A percentile compares a stretch with the other conserved stretches of the same genome.
phyloP scores from a whole-genome alignment of 805 yeast genomes.

The Candida takata region DNA sequence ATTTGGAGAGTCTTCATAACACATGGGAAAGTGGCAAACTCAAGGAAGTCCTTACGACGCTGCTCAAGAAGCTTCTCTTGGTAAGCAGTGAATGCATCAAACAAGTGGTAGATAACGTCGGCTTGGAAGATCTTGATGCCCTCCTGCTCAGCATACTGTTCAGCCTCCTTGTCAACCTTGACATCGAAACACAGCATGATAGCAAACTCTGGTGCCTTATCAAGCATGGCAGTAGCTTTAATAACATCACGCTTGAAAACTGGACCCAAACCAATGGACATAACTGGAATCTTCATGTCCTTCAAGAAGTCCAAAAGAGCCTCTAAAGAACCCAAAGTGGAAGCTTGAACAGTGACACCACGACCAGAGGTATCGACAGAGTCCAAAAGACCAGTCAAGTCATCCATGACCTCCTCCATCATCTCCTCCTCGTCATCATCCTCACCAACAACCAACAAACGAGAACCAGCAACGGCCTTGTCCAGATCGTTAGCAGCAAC shows the following conservation, averaged over 20 bases:
- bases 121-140: slow-evolving; percentile 91
- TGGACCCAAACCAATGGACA: slow-evolving; percentile 98
- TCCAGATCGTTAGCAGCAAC: slow-evolving; percentile 97
- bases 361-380: slow-evolving; percentile 91
- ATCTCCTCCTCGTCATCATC: slow-evolving; percentile 97
- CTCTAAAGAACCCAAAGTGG: slow-evolving; percentile 96
- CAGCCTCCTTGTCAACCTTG: slow-evolving; percentile 95
- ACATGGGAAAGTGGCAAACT: slow-evolving; percentile 90
- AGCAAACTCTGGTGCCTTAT: slow-evolving; percentile 90
- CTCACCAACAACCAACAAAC: slow-evolving; percentile 89
- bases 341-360: slow-evolving; percentile 98
- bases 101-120: slow-evolving; percentile 92
- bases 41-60: slow-evolving; percentile 83
- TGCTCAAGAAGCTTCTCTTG: slow-evolving; percentile 83
- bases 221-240: slow-evolving; percentile 96
- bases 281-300: slow-evolving; percentile 98
- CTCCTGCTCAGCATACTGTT: slow-evolving; percentile 93
- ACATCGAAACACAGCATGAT: slow-evolving; percentile 99
- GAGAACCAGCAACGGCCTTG: slow-evolving; percentile 98
- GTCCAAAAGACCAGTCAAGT: slow-evolving; percentile 87
- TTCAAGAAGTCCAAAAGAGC: slow-evolving; percentile 95
- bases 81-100: slow-evolving; percentile 89
- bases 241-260: slow-evolving; percentile 97
- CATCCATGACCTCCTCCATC: slow-evolving; percentile 99
- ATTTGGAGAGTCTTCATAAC: slow-evolving; percentile 91